Conservation (phyloP, 2,329 filamentous ascomycete species). For the Lanzia echinophila region DNA sequence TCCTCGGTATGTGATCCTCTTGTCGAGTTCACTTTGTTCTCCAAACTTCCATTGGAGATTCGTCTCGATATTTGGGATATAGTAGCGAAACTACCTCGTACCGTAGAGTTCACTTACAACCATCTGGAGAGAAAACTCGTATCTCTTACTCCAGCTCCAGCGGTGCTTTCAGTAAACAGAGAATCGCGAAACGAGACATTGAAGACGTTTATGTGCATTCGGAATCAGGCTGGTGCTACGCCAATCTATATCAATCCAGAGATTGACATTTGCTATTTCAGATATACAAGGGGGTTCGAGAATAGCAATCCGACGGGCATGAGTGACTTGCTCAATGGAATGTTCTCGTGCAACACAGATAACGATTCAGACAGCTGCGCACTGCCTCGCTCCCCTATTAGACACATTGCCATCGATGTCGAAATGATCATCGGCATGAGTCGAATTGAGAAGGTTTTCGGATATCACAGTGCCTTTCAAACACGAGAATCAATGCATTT, state of each 20-base stretch:
- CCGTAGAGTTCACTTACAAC: conserved; percentile 1
- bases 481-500: too few relatives aligned
- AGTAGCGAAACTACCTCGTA: background rate
- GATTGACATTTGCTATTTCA: background rate
- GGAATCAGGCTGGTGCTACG: background rate
- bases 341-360: too few relatives aligned
- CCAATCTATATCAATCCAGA: background rate
- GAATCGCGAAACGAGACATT: background rate
- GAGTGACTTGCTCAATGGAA: too few relatives aligned
- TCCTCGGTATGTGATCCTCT: too few relatives aligned
- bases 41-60: background rate
- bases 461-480: too few relatives aligned
- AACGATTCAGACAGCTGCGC: too few relatives aligned
- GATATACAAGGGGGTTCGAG: too few relatives aligned
- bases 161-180: background rate
- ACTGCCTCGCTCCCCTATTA: too few relatives aligned
- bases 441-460: too few relatives aligned
- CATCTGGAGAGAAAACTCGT: background rate
- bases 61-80: conserved; percentile 2
- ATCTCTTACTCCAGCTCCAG: conserved; percentile 3
- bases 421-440: too few relatives aligned
- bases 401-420: too few relatives aligned
- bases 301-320: too few relatives aligned
- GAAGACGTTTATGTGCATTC: background rate
- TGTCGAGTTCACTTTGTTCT: background rate